phyloP scores from a whole-genome alignment of 331 rosid species.

The Telfairia occidentalis region DNA sequence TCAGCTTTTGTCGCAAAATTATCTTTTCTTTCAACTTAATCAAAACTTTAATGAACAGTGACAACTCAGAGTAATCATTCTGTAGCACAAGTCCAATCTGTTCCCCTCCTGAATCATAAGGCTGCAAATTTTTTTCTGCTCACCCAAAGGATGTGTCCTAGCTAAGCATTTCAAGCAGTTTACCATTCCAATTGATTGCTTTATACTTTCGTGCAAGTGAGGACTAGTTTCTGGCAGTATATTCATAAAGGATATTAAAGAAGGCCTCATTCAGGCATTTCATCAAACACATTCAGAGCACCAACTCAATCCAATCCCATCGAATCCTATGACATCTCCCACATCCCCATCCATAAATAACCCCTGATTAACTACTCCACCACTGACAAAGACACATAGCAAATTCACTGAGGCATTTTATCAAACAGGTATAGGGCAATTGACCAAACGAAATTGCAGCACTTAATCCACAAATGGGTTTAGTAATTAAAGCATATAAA shows the following conservation, averaged over 20 bases:
- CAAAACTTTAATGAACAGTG: conserved; percentile 16
- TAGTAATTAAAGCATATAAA: background rate
- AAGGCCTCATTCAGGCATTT: background rate
- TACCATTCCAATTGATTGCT: background rate
- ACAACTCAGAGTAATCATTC: conserved; percentile 21
- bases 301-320: background rate
- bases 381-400: background rate
- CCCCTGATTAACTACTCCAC: background rate
- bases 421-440: background rate
- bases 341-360: background rate
- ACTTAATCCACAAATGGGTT: background rate
- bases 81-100: conserved; percentile 21
- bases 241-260: background rate
- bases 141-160: background rate
- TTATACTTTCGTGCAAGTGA: background rate
- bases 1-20: conserved; percentile 16
- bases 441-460: background rate
- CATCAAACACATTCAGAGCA: background rate
- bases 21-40: conserved; percentile 18
- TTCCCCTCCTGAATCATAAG: conserved; percentile 4
- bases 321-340: background rate
- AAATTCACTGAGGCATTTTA: background rate
- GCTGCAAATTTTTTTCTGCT: conserved; percentile 5
- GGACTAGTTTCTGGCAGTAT: background rate
- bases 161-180: background rate